These are phyloP conservation scores for Fusarium setosum DNA, from an alignment of 2,329 filamentous ascomycete species.

Conservation along the genomic window DNA sequence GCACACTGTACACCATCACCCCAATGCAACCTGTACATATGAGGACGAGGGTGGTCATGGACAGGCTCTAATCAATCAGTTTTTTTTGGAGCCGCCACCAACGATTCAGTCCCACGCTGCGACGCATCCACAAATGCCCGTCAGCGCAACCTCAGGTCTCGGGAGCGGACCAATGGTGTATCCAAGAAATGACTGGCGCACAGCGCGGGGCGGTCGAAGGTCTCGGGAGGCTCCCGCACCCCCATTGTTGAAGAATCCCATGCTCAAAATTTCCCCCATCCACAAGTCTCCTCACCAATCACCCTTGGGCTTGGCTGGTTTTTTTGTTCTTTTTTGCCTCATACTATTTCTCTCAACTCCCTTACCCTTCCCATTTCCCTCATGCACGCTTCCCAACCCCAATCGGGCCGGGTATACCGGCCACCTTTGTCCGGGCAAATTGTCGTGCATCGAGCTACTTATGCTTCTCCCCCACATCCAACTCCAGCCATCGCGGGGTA, in stretches of 20 bases:
- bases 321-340: neutral
- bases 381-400: conserved; percentile 11
- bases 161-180: conserved; percentile 31
- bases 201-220: conserved; percentile 33
- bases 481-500: conserved; percentile 41
- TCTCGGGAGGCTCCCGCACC: conserved; percentile 39
- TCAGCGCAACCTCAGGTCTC: conserved; percentile 13
- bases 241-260: conserved; percentile 26
- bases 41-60: neutral
- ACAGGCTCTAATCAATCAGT: conserved; percentile 13
- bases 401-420: conserved; percentile 11
- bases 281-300: neutral
- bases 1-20: conserved; percentile 16
- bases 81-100: conserved; percentile 23
- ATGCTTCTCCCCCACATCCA: conserved; percentile 32
- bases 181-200: conserved; percentile 26
- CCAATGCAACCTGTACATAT: conserved; percentile 11
- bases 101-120: conserved; percentile 10
- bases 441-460: conserved; percentile 21
- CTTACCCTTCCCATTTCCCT: conserved; percentile 4
- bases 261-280: conserved; percentile 14
- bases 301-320: neutral
- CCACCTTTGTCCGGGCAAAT: conserved; percentile 19
- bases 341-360: conserved; percentile 2
- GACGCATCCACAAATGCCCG: conserved; percentile 19